Evolutionary conservation across 164 flowering plant species (phyloP).

Genomic region (Brasenia schreberi): DNA sequence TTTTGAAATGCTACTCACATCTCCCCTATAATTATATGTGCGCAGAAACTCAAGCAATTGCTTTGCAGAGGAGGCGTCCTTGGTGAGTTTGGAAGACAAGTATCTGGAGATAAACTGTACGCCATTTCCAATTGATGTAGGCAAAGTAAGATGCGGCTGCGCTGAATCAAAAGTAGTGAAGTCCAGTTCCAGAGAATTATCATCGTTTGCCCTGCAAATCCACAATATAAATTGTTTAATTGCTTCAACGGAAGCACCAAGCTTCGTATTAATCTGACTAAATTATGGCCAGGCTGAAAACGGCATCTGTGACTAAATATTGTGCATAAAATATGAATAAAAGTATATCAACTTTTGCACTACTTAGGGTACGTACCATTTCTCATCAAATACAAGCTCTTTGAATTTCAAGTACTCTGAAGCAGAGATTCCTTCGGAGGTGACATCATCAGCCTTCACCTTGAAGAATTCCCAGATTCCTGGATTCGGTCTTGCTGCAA

Average conservation of each 20-base stretch:
- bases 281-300: too few relatives aligned
- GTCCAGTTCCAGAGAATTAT: constrained; percentile 76
- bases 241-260: not conserved
- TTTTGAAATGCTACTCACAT: constrained; percentile 25
- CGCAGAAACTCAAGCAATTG: constrained; percentile 51
- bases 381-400: constrained; percentile 55
- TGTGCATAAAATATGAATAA: not conserved
- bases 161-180: constrained; percentile 63
- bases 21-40: constrained; percentile 49
- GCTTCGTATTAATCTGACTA: too few relatives aligned
- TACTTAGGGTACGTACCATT: constrained; percentile 32
- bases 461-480: constrained; percentile 86
- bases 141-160: constrained; percentile 37
- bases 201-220: constrained; percentile 78
- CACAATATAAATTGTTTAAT: not conserved
- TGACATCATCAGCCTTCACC: constrained; percentile 57
- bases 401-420: constrained; percentile 74
- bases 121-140: constrained; percentile 87
- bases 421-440: constrained; percentile 41
- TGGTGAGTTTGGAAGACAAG: constrained; percentile 37
- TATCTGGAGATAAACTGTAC: constrained; percentile 39
- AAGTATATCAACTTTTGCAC: not conserved
- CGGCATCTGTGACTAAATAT: not conserved
- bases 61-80: constrained; percentile 21
- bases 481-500: constrained; percentile 79